Conservation (phyloP, 805 yeast genomes). For the Scheffersomyces stipitis region DNA sequence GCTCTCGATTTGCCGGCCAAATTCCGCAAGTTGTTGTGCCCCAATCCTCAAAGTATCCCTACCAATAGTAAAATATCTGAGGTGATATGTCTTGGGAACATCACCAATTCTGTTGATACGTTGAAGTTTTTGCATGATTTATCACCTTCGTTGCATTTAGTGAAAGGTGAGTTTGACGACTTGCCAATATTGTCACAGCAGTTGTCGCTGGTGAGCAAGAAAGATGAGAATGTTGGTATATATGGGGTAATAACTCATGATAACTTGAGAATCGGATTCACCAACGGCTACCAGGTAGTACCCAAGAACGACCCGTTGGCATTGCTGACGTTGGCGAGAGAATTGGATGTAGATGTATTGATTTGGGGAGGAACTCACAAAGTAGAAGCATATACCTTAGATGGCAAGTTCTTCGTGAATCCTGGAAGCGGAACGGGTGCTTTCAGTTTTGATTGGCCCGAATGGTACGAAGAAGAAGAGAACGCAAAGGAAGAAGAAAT, state of each 20-base stretch:
- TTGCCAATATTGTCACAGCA: conserved; percentile 37
- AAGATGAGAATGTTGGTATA: conserved; percentile 47
- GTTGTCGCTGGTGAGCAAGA: conserved; percentile 16
- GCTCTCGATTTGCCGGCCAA: conserved; percentile 60
- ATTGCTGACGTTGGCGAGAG: conserved; percentile 77
- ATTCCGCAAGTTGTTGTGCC: conserved; percentile 74
- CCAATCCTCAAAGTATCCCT: conserved; percentile 47
- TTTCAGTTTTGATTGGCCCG: conserved; percentile 59
- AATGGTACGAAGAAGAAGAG: conserved; percentile 50
- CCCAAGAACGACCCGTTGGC: conserved; percentile 89
- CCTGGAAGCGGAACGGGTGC: conserved; percentile 99
- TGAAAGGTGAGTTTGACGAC: conserved; percentile 80
- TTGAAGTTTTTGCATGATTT: conserved; percentile 62
- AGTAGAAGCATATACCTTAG: conserved; percentile 90
- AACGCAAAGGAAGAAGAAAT: conserved; percentile 29
- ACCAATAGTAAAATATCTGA: conserved; percentile 69
- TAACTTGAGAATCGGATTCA: conserved; percentile 74
- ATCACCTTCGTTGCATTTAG: conserved; percentile 71
- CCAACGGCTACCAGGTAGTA: conserved; percentile 79
- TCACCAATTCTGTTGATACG: conserved; percentile 65
- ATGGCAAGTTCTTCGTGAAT: conserved; percentile 89
- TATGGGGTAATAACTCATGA: conserved; percentile 68
- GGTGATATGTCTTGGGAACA: conserved; percentile 83
- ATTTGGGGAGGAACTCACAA: conserved; percentile 93
- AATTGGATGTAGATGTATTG: conserved; percentile 86